phyloP scores from a whole-genome alignment of 345 rosid genomes.

The Rubroshorea leprosula region DNA sequence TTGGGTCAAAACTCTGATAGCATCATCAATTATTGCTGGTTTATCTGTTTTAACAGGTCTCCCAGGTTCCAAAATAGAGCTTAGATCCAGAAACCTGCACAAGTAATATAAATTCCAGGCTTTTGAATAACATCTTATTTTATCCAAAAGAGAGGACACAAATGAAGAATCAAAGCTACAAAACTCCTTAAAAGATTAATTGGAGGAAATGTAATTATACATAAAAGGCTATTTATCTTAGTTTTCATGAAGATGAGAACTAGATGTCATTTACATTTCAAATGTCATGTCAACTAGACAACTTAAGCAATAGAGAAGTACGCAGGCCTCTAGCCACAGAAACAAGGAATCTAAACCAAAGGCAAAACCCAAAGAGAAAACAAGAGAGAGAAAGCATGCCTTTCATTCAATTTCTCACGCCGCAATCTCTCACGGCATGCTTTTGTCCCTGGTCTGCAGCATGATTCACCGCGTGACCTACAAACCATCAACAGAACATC shows the following conservation, averaged over 20 bases:
- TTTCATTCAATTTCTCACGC: conserved; percentile 79
- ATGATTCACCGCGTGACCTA: conserved; percentile 28
- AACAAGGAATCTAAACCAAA: neutral
- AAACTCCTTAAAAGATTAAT: no score
- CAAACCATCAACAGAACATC: conserved; percentile 5
- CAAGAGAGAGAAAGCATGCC: conserved; percentile 25
- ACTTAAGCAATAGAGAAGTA: neutral
- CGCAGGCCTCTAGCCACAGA: neutral
- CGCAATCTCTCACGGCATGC: conserved; percentile 91
- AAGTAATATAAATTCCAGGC: neutral
- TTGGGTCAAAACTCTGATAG: conserved; percentile 72
- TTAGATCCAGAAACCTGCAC: conserved; percentile 75
- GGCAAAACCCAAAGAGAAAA: no score
- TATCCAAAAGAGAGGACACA: neutral
- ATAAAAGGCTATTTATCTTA: neutral
- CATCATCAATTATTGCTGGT: conserved; percentile 78
- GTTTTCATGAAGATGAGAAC: neutral
- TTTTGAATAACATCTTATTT: neutral
- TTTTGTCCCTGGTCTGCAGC: conserved; percentile 42
- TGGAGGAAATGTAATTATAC: neutral
- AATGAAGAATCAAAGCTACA: neutral
- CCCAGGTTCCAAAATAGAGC: conserved; percentile 76
- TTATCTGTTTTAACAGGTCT: conserved; percentile 77
- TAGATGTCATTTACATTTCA: neutral
- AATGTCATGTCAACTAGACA: neutral